phyloP scores from a whole-genome alignment of 371 early-diverging fungal genomes.

The Mucor irregularis region DNA sequence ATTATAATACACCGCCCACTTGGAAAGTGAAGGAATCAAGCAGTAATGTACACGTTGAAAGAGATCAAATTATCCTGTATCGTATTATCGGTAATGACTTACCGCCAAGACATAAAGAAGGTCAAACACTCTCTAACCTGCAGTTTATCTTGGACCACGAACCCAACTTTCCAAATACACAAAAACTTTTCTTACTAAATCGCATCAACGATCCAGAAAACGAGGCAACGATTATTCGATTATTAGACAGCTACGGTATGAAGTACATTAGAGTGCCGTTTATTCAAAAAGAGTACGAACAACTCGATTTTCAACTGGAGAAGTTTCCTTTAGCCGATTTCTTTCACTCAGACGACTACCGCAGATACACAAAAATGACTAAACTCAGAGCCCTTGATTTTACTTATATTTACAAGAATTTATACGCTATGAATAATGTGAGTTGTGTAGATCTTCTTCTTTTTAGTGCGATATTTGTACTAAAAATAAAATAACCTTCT shows the following conservation, averaged over 20 bases:
- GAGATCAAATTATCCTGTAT: conserved; percentile 61
- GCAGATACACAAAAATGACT: conserved; percentile 60
- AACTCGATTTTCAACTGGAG: conserved; percentile 63
- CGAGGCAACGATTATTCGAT: conserved; percentile 57
- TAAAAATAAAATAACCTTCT: background rate
- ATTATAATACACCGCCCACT: background rate
- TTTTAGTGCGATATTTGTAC: background rate
- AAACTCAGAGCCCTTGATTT: conserved; percentile 65
- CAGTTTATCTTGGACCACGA: conserved; percentile 71
- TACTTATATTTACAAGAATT: conserved; percentile 70
- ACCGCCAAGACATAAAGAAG: conserved; percentile 70
- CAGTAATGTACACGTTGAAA: conserved; percentile 2
- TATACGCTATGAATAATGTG: conserved; percentile 78
- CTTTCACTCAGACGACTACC: conserved; percentile 64
- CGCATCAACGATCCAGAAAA: conserved; percentile 64
- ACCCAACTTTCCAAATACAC: conserved; percentile 58
- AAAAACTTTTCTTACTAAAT: conserved; percentile 68
- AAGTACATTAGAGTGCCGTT: conserved; percentile 67
- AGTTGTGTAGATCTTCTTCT: conserved; percentile 19
- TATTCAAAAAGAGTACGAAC: conserved; percentile 55
- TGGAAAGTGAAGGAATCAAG: conserved; percentile 5
- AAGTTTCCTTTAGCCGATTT: conserved; percentile 70
- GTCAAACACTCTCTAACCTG: conserved; percentile 67
- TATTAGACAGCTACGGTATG: conserved; percentile 56
- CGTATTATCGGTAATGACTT: conserved; percentile 75